These are phyloP conservation scores for Zymoseptoria tritici DNA, from an alignment of 2,329 filamentous ascomycete genomes.

Conservation along the genomic window DNA sequence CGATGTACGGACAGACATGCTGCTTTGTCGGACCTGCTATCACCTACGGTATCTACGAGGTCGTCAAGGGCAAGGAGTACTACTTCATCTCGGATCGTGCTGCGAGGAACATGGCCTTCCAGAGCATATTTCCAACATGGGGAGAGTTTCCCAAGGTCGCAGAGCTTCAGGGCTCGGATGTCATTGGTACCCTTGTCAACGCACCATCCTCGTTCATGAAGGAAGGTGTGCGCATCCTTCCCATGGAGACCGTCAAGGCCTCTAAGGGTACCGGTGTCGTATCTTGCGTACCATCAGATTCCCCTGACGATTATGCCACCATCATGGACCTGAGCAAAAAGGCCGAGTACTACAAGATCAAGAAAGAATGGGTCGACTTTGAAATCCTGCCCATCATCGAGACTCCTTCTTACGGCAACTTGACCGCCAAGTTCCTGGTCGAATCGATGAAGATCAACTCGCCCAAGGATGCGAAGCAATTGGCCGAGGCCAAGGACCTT, in stretches of 20 bases:
- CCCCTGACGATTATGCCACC: constrained; percentile 90
- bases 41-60: constrained; percentile 80
- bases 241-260: constrained; percentile 88
- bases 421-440: constrained; percentile 74
- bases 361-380: constrained; percentile 91
- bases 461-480: constrained; percentile 84
- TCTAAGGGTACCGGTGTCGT: constrained; percentile 96
- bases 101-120: constrained; percentile 93
- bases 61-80: constrained; percentile 55
- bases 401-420: constrained; percentile 78
- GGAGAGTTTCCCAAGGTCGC: constrained; percentile 67
- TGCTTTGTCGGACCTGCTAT: constrained; percentile 92
- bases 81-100: constrained; percentile 74
- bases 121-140: constrained; percentile 73
- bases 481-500: constrained; percentile 88
- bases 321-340: constrained; percentile 86
- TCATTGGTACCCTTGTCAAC: constrained; percentile 81
- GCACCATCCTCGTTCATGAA: constrained; percentile 83
- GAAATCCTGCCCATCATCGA: constrained; percentile 85
- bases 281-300: constrained; percentile 91
- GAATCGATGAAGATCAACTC: constrained; percentile 95
- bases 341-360: constrained; percentile 88
- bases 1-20: constrained; percentile 97
- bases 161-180: constrained; percentile 67
- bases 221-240: constrained; percentile 76